Evolutionary conservation across 1,139 yeast species (phyloP).

Genomic region (Blastobotrys capitulatus): DNA sequence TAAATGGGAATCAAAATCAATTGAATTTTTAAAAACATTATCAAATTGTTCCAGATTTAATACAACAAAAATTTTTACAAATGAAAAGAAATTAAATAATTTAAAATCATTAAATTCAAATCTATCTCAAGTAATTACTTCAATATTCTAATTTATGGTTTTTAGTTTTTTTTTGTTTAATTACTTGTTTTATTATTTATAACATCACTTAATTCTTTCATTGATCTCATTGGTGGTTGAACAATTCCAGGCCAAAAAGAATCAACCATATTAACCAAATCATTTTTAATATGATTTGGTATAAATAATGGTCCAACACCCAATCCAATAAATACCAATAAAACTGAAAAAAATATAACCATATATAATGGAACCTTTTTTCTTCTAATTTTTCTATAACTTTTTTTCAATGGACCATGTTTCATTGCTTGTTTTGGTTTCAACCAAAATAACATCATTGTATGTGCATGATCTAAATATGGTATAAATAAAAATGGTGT

Average conservation of each 20-base stretch:
- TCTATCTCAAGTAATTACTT: background rate
- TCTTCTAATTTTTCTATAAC: conserved; percentile 9
- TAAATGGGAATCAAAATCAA: conserved; percentile 9
- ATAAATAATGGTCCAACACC: conserved; percentile 20
- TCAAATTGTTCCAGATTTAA: conserved; percentile 16
- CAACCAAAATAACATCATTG: conserved; percentile 76
- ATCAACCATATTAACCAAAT: conserved; percentile 11
- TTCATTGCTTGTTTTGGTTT: conserved; percentile 50
- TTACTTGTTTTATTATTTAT: background rate
- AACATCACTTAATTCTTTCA: background rate
- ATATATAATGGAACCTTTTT: conserved; percentile 30
- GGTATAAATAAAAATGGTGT: conserved; percentile 65
- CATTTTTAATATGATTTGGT: conserved; percentile 13
- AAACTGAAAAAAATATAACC: conserved; percentile 40
- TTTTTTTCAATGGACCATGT: conserved; percentile 3
- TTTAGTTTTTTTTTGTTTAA: background rate
- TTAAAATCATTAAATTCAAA: background rate
- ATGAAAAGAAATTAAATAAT: conserved; percentile 6
- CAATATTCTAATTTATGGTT: background rate
- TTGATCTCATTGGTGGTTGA: conserved; percentile 15
- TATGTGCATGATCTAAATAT: conserved; percentile 69
- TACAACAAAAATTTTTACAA: conserved; percentile 15
- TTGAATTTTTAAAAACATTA: conserved; percentile 13
- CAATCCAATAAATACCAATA: conserved; percentile 35
- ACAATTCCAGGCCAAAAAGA: conserved; percentile 20